Conservation (phyloP, 306 rosid species). For the Oemleria cerasiformis region DNA sequence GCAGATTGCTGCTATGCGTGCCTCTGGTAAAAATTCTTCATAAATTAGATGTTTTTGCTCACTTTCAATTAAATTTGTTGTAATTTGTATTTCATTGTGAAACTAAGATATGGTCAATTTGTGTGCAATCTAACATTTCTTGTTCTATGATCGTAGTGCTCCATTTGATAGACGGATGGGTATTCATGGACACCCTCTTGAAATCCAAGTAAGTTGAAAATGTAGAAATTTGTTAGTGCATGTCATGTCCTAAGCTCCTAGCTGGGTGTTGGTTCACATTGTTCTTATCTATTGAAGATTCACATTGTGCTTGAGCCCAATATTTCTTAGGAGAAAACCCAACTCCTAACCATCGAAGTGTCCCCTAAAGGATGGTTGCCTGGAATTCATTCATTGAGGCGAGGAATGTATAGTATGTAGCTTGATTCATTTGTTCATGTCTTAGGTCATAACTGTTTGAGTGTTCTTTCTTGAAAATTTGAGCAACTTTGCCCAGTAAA, state of each 20-base stretch:
- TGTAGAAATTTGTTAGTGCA: neutral
- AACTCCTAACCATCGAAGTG: neutral
- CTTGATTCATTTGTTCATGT: neutral
- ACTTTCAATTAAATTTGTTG: neutral
- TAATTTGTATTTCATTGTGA: neutral
- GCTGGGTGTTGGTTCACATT: neutral
- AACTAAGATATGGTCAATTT: slow-evolving; percentile 4
- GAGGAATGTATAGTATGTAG: neutral
- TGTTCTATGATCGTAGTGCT: slow-evolving; percentile 32
- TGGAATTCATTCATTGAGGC: neutral
- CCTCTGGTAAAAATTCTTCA: slow-evolving; percentile 47
- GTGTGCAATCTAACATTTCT: slow-evolving; percentile 8
- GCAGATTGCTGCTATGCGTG: slow-evolving; percentile 60
- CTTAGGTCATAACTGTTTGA: neutral
- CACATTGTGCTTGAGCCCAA: neutral
- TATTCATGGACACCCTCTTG: slow-evolving; percentile 92
- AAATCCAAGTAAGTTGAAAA: slow-evolving; percentile 70
- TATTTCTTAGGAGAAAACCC: neutral
- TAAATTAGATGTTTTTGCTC: neutral
- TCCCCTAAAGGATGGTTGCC: neutral
- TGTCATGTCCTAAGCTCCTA: neutral
- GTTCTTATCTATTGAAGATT: neutral
- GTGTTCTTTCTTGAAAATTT: neutral
- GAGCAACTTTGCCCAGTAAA: neutral
- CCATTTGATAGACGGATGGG: slow-evolving; percentile 93